These are phyloP conservation scores for Penicillium sp. DNA, from an alignment of 2,329 filamentous ascomycete species.

Conservation along the genomic window DNA sequence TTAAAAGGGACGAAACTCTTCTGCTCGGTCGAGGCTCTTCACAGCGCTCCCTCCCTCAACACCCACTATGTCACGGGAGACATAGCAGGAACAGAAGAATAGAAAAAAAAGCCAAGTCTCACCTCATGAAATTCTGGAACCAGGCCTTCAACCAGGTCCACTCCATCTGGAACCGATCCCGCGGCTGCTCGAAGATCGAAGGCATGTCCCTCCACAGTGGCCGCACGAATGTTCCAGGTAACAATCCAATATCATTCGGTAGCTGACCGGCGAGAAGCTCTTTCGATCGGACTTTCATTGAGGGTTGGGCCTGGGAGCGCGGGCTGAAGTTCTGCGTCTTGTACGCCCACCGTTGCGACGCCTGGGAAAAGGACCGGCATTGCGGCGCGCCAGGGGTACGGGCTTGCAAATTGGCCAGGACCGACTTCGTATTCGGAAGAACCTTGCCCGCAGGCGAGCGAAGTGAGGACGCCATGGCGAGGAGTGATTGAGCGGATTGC, in stretches of 20 bases:
- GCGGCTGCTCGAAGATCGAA: slow-evolving; percentile 43
- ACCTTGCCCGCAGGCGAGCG: slow-evolving; percentile 30
- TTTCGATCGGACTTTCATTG: slow-evolving; percentile 41
- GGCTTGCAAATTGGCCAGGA: slow-evolving; percentile 17
- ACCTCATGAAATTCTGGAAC: slow-evolving; percentile 42
- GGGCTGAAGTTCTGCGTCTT: slow-evolving; percentile 23
- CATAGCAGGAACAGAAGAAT: background rate
- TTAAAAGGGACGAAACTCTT: background rate
- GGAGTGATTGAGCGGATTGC: slow-evolving; percentile 2
- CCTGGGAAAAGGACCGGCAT: slow-evolving; percentile 42
- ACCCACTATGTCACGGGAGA: background rate
- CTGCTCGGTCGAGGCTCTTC: background rate
- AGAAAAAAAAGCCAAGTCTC: slow-evolving; percentile 12
- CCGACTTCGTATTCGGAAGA: slow-evolving; percentile 23
- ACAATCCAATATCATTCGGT: slow-evolving; percentile 51
- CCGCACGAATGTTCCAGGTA: slow-evolving; percentile 49
- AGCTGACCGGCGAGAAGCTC: slow-evolving; percentile 37
- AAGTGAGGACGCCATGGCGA: slow-evolving; percentile 39
- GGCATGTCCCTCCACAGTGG: slow-evolving; percentile 46
- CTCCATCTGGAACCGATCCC: slow-evolving; percentile 42
- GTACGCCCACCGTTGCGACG: slow-evolving; percentile 29
- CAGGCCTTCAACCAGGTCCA: slow-evolving; percentile 44
- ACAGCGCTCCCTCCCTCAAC: background rate
- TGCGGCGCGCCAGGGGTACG: slow-evolving; percentile 25
- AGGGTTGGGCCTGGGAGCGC: slow-evolving; percentile 33